Evolutionary conservation across 2,329 filamentous ascomycete species (phyloP).

Genomic region (Beauveria brongniartii): DNA sequence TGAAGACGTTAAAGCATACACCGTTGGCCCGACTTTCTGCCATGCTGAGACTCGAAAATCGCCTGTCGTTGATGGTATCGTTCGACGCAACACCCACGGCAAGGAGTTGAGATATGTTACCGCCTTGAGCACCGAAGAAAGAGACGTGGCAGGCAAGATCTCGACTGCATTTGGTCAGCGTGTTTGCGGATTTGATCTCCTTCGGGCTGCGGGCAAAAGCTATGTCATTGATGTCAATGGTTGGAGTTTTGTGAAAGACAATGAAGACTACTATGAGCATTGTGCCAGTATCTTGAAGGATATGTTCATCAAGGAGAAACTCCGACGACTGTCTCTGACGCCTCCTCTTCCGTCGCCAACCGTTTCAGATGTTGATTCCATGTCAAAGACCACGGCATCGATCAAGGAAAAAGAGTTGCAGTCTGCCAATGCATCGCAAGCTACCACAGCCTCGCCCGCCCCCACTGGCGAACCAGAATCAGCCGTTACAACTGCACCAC

Average conservation of each 20-base stretch:
- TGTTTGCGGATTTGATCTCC: conserved; percentile 90
- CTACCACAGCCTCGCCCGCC: neutral
- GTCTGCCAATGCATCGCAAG: conserved; percentile 8
- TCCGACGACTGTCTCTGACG: conserved; percentile 53
- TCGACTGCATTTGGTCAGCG: conserved; percentile 86
- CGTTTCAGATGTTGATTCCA: conserved; percentile 35
- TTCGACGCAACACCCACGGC: conserved; percentile 91
- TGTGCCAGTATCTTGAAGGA: conserved; percentile 79
- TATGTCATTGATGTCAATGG: conserved; percentile 99
- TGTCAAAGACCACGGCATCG: conserved; percentile 20
- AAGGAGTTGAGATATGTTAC: conserved; percentile 97
- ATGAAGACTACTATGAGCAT: conserved; percentile 95
- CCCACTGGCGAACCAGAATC: conserved; percentile 22
- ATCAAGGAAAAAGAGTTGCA: conserved; percentile 33
- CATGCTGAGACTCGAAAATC: conserved; percentile 97
- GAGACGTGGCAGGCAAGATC: conserved; percentile 80
- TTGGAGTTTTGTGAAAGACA: conserved; percentile 99
- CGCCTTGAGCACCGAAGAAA: conserved; percentile 69
- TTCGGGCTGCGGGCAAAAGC: conserved; percentile 81
- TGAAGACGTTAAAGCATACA: conserved; percentile 98
- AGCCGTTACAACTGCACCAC: conserved; percentile 1
- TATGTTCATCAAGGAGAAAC: conserved; percentile 77
- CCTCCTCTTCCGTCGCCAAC: conserved; percentile 44
- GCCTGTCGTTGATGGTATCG: conserved; percentile 91
- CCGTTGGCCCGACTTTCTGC: conserved; percentile 85